Evolutionary conservation across 75 land plant genomes (phyloP), one percentile per base, ranked within the genome.

Genomic region (Sequoiadendron giganteum): DNA sequence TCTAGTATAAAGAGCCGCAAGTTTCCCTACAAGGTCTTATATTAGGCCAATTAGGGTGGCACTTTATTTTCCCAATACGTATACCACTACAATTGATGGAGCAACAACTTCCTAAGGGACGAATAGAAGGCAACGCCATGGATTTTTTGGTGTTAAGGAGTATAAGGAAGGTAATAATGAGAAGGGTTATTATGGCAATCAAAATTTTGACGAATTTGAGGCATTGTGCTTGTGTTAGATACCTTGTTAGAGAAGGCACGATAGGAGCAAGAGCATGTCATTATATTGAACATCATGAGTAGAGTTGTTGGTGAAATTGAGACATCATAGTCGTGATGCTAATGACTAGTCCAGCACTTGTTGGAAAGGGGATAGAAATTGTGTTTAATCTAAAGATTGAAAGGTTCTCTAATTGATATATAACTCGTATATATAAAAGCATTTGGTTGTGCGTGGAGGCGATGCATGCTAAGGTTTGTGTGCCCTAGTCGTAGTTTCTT

Each of bases 131-230:
- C 88, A 97, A 2, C 94, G 95, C 5, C 76, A 95, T 2, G 98
- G 95, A 13, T 90, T 89, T 75, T 93, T 90, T 0, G 89, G 85
- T 8, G 93, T 61, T 0, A 93, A 65, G 19, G 96, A 91, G 36
- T 96, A 94, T 13, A 97, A 96, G 36, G 95, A 92, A 8, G 99
- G 94, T 21, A 97, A 92, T 34, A 98, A 96, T 3, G 99, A 98
- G 77, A n/a, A n/a, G n/a, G n/a, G n/a, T n/a, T n/a, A n/a, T n/a
- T 95, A 96, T 87, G 98, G 97, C 5, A 98, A 98, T 77, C 98
- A 96, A 93, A 98, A 98, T 89, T 98, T 98, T 84, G 98, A 96
- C 87, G 99, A 98, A 89, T 98, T 95, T 77, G 98, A 96, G 68
- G 98, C 88, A 96, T 94, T 87, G 93, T 97, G 39, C 98, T 96